Evolutionary conservation across 768 basidiomycete genomes (phyloP).

Genomic region (Gelatoporia subvermispora): DNA sequence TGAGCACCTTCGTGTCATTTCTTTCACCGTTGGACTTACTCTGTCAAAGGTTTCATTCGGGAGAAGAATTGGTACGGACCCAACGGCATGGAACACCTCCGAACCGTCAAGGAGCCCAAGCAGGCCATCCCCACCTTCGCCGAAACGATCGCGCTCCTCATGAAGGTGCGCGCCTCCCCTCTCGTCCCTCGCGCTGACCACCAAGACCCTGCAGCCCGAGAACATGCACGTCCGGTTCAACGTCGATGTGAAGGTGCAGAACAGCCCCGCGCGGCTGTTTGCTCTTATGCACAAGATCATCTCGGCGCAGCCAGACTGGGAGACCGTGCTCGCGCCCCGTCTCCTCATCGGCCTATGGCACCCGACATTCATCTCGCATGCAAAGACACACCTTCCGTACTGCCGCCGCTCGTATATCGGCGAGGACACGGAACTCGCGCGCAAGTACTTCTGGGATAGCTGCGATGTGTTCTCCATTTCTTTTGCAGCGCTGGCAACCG

Average conservation of each 20-base stretch:
- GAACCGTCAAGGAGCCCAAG: conserved; percentile 75
- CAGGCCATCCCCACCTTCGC: conserved; percentile 89
- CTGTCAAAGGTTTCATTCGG: conserved; percentile 47
- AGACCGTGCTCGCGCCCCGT: conserved; percentile 71
- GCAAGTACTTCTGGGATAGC: conserved; percentile 85
- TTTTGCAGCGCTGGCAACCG: conserved; percentile 65
- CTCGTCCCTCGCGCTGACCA: neutral
- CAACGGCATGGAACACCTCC: conserved; percentile 65
- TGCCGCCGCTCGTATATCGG: conserved; percentile 86
- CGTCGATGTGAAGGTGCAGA: conserved; percentile 92
- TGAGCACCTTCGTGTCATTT: conserved; percentile 17
- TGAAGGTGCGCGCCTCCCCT: conserved; percentile 47
- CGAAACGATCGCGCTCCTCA: conserved; percentile 75
- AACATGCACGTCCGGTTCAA: conserved; percentile 75
- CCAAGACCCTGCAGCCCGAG: conserved; percentile 45
- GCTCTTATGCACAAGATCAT: conserved; percentile 69
- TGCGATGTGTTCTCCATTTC: conserved; percentile 84
- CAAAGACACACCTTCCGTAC: conserved; percentile 73
- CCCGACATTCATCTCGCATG: conserved; percentile 79
- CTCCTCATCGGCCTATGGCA: conserved; percentile 87
- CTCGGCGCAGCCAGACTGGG: conserved; percentile 61
- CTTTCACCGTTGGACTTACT: too few relatives aligned
- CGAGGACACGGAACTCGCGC: conserved; percentile 60
- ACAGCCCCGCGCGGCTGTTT: conserved; percentile 86
- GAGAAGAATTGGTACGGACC: conserved; percentile 44